phyloP scores from a whole-genome alignment of 768 basidiomycete species.

The Megacollybia marginata region DNA sequence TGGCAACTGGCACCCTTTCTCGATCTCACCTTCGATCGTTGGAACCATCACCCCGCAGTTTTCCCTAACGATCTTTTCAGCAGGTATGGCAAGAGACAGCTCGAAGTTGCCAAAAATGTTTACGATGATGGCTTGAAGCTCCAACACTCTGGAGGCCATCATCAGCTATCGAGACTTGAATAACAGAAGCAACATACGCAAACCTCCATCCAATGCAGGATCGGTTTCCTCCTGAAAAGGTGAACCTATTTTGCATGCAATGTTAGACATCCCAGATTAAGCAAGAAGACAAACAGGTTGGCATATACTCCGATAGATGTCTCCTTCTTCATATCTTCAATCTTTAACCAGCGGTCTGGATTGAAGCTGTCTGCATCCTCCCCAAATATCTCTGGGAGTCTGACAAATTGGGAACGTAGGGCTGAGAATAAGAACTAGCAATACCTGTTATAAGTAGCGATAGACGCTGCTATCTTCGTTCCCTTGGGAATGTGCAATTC shows the following conservation, averaged over 20 bases:
- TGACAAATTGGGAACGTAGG: slow-evolving; percentile 10
- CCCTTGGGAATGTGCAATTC: slow-evolving; percentile 29
- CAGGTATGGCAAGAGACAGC: slow-evolving; percentile 22
- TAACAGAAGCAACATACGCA: slow-evolving; percentile 8
- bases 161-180: neutral
- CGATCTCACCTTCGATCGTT: neutral
- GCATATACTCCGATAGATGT: slow-evolving; percentile 13
- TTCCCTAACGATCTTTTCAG: neutral
- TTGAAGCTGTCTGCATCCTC: slow-evolving; percentile 27
- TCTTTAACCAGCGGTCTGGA: slow-evolving; percentile 26
- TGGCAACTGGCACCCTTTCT: slow-evolving; percentile 3
- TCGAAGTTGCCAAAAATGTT: slow-evolving; percentile 32
- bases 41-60: neutral
- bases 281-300: slow-evolving; percentile 10
- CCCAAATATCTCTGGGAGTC: slow-evolving; percentile 26
- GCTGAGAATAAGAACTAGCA: slow-evolving; percentile 3
- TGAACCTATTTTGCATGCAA: slow-evolving; percentile 1
- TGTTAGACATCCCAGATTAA: neutral
- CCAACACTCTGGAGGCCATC: slow-evolving; percentile 18
- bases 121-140: slow-evolving; percentile 36
- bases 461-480: slow-evolving; percentile 23
- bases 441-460: slow-evolving; percentile 31
- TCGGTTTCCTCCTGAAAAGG: slow-evolving; percentile 1
- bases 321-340: slow-evolving; percentile 17
- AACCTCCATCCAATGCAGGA: slow-evolving; percentile 9